phyloP scores from a whole-genome alignment of 2,329 filamentous ascomycete species.

The Keithomyces neogunnii region DNA sequence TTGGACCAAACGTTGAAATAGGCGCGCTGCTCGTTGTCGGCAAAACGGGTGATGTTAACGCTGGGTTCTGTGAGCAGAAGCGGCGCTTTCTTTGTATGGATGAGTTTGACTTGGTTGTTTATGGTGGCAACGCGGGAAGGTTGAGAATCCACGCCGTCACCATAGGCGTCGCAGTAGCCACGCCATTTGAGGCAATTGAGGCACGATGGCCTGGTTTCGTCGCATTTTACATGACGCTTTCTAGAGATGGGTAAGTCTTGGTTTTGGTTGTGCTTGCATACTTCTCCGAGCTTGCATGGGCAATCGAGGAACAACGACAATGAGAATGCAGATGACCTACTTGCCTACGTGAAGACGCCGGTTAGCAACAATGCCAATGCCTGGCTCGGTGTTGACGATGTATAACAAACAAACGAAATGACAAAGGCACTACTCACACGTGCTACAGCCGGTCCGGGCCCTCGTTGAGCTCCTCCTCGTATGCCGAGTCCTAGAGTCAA shows the following conservation, averaged over 20 bases:
- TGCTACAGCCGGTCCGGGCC: slow-evolving; percentile 28
- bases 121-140: background rate
- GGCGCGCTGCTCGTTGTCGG: slow-evolving; percentile 21
- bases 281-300: background rate
- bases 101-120: slow-evolving; percentile 17
- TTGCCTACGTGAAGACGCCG: slow-evolving; percentile 19
- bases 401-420: background rate
- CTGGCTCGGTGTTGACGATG: background rate
- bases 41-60: slow-evolving; percentile 26
- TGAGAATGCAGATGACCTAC: slow-evolving; percentile 14
- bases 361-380: background rate
- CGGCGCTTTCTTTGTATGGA: slow-evolving; percentile 21
- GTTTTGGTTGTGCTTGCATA: background rate
- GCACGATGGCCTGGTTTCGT: slow-evolving; percentile 31
- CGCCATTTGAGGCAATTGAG: slow-evolving; percentile 32
- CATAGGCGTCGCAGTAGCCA: slow-evolving; percentile 30
- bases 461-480: slow-evolving; percentile 29
- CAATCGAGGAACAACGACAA: background rate
- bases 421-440: slow-evolving; percentile 21
- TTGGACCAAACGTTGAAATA: slow-evolving; percentile 31
- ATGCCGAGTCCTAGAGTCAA: slow-evolving; percentile 27
- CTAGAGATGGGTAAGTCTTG: slow-evolving; percentile 11
- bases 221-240: slow-evolving; percentile 34
- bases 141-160: slow-evolving; percentile 9
- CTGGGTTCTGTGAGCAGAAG: slow-evolving; percentile 23